Evolutionary conservation across 202 grass and related monocot genomes (phyloP), one percentile per base, ranked within the genome.

Genomic region (Zoysia matrella): DNA sequence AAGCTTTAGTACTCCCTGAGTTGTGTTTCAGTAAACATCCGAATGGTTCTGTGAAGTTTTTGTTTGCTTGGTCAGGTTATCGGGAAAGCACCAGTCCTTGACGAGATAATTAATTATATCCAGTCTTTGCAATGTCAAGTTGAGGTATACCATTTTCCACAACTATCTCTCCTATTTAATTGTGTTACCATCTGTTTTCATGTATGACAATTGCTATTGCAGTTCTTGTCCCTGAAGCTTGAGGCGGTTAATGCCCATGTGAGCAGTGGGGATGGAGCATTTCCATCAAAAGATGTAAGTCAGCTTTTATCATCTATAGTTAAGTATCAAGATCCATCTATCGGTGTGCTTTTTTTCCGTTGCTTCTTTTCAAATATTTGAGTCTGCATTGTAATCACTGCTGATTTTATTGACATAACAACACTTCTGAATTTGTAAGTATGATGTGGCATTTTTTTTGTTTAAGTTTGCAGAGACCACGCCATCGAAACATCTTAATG

Each of bases 271-370:
- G 82, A 89, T 54, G 91, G 90, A 90, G 82, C 80, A 54, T 92
- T 94, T 78, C 89, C 96, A 46, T 50, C 87, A 52, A 99, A 96
- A 94, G 89, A 96, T 86, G 93, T 99, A 93, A 99, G 96, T 94
- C 44, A 1, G 70, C 41, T 16, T 44, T 60, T 68, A 54, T 67
- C 80, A 30, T 56, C 48, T 58, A 36, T 70, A 77, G 73, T 39
- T 8, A 82, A 84, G 12, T 83, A 54, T 63, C 57, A 72, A 39
- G 52, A 75, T 54, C 14, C 74, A 5, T 10, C 6, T 1, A 42
- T 75, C 3, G 47, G 48, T 77, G 30, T 36, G 6, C 36, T 5
- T 47, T 14, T 11, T 64, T 71, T 67, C 42, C 30, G 6, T 66
- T 71, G 7, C 50, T 88, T 3, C 8, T 76, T 16, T 44, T 5